Evolutionary conservation across 2,329 filamentous ascomycete species (phyloP).

Genomic region (Fusarium veterinarium): DNA sequence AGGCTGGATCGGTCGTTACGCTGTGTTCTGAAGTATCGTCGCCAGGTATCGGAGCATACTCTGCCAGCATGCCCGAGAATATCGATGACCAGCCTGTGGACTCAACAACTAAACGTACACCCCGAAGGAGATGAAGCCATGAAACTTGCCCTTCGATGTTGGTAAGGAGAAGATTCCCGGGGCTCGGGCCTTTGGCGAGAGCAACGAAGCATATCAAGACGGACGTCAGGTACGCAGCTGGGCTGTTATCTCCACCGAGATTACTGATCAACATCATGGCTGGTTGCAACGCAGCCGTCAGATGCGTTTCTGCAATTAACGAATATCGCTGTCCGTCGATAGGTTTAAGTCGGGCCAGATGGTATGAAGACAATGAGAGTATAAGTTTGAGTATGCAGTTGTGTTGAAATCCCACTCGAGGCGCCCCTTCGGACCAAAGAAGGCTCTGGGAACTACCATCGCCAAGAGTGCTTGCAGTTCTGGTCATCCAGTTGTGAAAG

Average conservation of each 20-base stretch:
- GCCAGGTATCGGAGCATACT: not conserved
- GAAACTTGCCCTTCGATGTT: not conserved
- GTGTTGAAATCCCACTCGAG: not conserved
- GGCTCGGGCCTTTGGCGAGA: not conserved
- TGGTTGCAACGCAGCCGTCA: not conserved
- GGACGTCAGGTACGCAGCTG: not conserved
- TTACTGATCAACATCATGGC: not conserved
- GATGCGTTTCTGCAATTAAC: not conserved
- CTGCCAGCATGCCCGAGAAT: not conserved
- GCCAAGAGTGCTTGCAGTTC: not conserved
- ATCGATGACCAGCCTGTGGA: not conserved
- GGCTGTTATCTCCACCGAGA: not conserved
- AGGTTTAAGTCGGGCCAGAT: not conserved
- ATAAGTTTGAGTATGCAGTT: not conserved
- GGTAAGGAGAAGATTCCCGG: not conserved
- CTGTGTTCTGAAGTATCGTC: accelerated
- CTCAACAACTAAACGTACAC: not conserved
- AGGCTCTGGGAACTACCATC: accelerated
- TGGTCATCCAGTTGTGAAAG: not conserved
- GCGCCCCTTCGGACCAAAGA: not conserved
- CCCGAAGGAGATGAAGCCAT: not conserved
- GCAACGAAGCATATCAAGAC: not conserved
- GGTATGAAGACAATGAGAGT: not conserved
- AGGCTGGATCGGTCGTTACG: not conserved
- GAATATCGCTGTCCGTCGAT: not conserved